phyloP scores from a whole-genome alignment of 2,329 filamentous ascomycete genomes.

The Penicillium psychrosexuale region DNA sequence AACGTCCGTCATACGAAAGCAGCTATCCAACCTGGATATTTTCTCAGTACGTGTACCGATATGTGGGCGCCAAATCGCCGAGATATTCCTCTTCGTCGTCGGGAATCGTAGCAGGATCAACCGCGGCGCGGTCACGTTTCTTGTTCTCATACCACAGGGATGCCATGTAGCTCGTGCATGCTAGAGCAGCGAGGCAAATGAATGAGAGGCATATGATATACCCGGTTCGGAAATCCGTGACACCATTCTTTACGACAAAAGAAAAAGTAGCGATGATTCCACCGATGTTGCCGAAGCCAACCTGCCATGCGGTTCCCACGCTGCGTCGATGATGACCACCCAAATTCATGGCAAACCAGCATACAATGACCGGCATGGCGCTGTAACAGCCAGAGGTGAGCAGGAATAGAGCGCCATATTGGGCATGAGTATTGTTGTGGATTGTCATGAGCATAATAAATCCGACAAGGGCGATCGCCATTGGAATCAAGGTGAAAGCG shows the following conservation, averaged over 20 bases:
- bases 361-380: conserved; percentile 84
- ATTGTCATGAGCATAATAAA: conserved; percentile 72
- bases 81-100: conserved; percentile 35
- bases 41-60: conserved; percentile 39
- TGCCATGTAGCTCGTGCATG: conserved; percentile 39
- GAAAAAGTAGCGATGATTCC: conserved; percentile 74
- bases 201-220: conserved; percentile 78
- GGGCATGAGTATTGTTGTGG: conserved; percentile 58
- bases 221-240: conserved; percentile 64
- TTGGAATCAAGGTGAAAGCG: conserved; percentile 66
- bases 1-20: not conserved
- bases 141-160: conserved; percentile 42
- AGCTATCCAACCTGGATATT: not conserved
- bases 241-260: conserved; percentile 62
- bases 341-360: conserved; percentile 80
- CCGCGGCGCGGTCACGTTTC: conserved; percentile 34
- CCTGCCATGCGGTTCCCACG: conserved; percentile 71
- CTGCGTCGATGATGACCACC: conserved; percentile 68
- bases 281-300: conserved; percentile 74
- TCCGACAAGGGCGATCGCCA: conserved; percentile 67
- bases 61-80: conserved; percentile 44
- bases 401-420: conserved; percentile 80
- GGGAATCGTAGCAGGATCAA: conserved; percentile 22
- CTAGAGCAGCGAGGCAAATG: conserved; percentile 62
- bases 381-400: conserved; percentile 76